phyloP scores from a whole-genome alignment of 371 early-diverging fungal genomes.

The Mucor saturninus region DNA sequence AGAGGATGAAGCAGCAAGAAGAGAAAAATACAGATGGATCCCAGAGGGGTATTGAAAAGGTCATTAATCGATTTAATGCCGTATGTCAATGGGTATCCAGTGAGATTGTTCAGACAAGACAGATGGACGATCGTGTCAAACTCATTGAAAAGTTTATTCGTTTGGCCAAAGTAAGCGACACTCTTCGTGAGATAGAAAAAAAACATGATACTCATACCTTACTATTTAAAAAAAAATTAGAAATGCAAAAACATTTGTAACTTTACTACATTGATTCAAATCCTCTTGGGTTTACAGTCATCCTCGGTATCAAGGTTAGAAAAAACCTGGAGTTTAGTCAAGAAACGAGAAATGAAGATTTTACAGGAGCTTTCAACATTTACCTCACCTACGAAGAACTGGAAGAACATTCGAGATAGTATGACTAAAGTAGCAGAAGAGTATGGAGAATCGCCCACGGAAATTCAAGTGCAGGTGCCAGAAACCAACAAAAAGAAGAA shows the following conservation, averaged over 20 bases:
- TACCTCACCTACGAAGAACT: slow-evolving; percentile 55
- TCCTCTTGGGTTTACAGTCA: slow-evolving; percentile 67
- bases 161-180: slow-evolving; percentile 60
- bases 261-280: slow-evolving; percentile 66
- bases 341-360: slow-evolving; percentile 49
- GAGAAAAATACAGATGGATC: slow-evolving; percentile 7
- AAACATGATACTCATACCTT: too few species aligned
- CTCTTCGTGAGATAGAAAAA: too few species aligned
- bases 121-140: slow-evolving; percentile 59
- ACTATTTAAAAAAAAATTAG: slow-evolving; percentile 23
- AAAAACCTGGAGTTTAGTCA: slow-evolving; percentile 66
- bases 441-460: slow-evolving; percentile 58
- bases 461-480: slow-evolving; percentile 51
- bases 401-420: slow-evolving; percentile 60
- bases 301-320: slow-evolving; percentile 63
- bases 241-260: slow-evolving; percentile 69
- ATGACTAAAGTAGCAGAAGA: slow-evolving; percentile 68
- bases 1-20: slow-evolving; percentile 27
- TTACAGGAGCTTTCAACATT: slow-evolving; percentile 61
- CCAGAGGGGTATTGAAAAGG: slow-evolving; percentile 58
- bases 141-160: slow-evolving; percentile 78
- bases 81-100: slow-evolving; percentile 78
- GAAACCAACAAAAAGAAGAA: slow-evolving; percentile 24
- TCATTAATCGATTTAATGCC: slow-evolving; percentile 70
- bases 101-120: slow-evolving; percentile 63